Base-by-base conservation (phyloP, 2,329 filamentous ascomycete genomes). In the Escovopsis weberi region DNA sequence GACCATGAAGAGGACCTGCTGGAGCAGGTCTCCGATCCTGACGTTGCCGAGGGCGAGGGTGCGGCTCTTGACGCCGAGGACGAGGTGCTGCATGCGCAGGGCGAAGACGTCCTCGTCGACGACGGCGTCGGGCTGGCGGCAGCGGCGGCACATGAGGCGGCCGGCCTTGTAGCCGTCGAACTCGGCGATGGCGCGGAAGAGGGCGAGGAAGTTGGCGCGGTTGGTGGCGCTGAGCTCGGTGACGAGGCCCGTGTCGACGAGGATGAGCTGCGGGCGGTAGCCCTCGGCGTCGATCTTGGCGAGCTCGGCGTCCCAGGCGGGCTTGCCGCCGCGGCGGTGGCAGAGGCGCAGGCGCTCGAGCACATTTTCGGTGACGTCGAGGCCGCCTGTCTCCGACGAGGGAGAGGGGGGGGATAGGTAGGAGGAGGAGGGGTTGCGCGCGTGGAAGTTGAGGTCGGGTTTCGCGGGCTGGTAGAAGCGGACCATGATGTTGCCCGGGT, bases 401-500 rank as follows among this genome's bases (percentile, higher is more conserved):
- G 51, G 53, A 39, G 54, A 51, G 11, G 60, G 44, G 4, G 53
- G 57, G 23, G 23, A 23, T 23, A 23, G 23, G 23, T 23, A 4
- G 23, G 23, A 4, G 23, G 23, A 23, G 23, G 23, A 4, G 23
- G 23, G 23, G 4, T 23, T 23, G 23, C 23, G 23, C 23, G 23
- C 23, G 23, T 1, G 23, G 23, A 23, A 23, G 4, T 23, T 23
- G 1, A 93, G 66, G 39, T 82, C 75, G 0, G 89, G 74, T 47
- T 80, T 73, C 12, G 79, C 77, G 0, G 88, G 79, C 54, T 89
- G 80, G 63, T 96, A 95, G 66, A 98, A 98, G 48, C 93, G 86
- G 38, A 98, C 89, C 88, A 98, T 96, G 63, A 98, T 96, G 59
- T 98, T 98, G 26, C 91, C 91, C 0, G 91, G 91, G 58, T 98